Percentiles rank a stretch among this genome's conserved stretches.
These are phyloP conservation scores for Debaryomyces castellii DNA, from an alignment of 805 yeast species.

Conservation along the genomic window DNA sequence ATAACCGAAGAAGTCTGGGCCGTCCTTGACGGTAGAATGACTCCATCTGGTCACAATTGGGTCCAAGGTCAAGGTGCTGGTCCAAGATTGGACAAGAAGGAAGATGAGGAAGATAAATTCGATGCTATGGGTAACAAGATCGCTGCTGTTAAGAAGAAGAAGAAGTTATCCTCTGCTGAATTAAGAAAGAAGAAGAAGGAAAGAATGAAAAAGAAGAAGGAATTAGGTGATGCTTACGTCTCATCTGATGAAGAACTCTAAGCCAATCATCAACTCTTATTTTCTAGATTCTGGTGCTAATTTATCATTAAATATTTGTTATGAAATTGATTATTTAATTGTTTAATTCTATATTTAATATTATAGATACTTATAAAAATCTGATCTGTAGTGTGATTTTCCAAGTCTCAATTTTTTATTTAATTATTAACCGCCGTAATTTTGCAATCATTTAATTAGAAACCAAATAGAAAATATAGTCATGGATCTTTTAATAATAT, in stretches of 20 bases:
- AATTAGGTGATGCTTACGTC: constrained; percentile 97
- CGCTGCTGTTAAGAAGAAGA: constrained; percentile 92
- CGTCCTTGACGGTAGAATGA: constrained; percentile 95
- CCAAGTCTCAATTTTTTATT: background rate
- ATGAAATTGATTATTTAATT: constrained; percentile 7
- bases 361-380: constrained; percentile 13
- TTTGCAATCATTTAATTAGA: background rate
- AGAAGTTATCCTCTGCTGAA: constrained; percentile 97
- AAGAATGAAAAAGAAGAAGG: constrained; percentile 99
- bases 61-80: constrained; percentile 99
- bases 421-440: background rate
- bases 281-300: constrained; percentile 1
- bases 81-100: constrained; percentile 98
- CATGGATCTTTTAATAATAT: too few relatives aligned
- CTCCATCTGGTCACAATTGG: constrained; percentile 99
- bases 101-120: constrained; percentile 95
- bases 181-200: constrained; percentile 99
- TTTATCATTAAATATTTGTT: constrained; percentile 3
- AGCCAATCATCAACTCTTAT: constrained; percentile 12
- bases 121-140: constrained; percentile 99
- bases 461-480: too few relatives aligned
- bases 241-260: constrained; percentile 79
- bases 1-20: constrained; percentile 99
- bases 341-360: constrained; percentile 9
- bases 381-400: background rate